Evolutionary conservation across 768 basidiomycete species (phyloP), one percentile per base, ranked within the genome.

Genomic region (Mycena galericulata): DNA sequence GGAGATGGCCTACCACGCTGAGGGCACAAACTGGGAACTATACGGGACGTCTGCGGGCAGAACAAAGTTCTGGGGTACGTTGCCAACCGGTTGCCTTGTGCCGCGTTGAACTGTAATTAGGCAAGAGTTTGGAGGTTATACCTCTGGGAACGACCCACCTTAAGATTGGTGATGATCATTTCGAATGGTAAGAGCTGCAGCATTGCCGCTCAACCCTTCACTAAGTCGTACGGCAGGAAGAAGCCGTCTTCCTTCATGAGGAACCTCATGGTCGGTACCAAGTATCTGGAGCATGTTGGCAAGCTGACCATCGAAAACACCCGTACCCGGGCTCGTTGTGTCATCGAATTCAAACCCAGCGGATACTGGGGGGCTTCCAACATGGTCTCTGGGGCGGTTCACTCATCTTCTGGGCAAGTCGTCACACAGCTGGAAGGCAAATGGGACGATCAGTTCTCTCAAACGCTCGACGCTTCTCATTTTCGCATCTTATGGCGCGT

Each of bases 1-100:
- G 41, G 84, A 95, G 73, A 88, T 95, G 74, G 95, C 94, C 4
- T 95, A 92, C 79, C 93, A 94, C 74, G 95, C 94, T 5, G 89
- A 94, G 76, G 94, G 94, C 24, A 79, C 86, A 32, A 85, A 88
- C 8, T 96, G 95, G 95, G 87, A 90, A 75, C 77, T 95, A 32
- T 84, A 84, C 64, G 92, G 88, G 36, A 94, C 92, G 0, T 91
- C 92, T n/a, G 85, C 88, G 72, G 94, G 92, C 27, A 93, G 88
- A 79, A 95, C 94, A 62, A 95, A 94, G 78, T 95, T 96, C 79
- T 94, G 94, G 93, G 95, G 94, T 93, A 77, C 65, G 89, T 84
- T 46, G 14, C 70, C 60, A 40, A 50, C 2, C 30, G 38, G 11
- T 32, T 24, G 24, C 62, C 65, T 66, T 49, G 38, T 67, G 66